A percentile compares a stretch with the other conserved stretches of the same genome.
These are phyloP conservation scores for Papilionanthe hybrid DNA, from an alignment of 116 monocot genomes.

Conservation along the genomic window DNA sequence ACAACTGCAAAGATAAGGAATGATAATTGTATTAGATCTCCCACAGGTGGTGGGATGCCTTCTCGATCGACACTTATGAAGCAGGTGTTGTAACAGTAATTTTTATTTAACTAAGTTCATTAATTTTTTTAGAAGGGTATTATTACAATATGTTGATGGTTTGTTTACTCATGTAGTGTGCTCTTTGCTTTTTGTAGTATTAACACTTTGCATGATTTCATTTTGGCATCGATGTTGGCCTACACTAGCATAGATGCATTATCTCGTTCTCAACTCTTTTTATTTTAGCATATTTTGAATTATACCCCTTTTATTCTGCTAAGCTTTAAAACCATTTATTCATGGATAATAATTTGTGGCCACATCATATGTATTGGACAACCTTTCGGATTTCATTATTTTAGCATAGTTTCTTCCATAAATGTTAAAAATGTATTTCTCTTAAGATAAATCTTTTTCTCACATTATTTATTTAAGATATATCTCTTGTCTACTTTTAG, in stretches of 20 bases:
- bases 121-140: too few species aligned
- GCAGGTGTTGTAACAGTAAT: too few species aligned
- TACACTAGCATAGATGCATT: not conserved
- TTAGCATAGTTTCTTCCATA: not conserved
- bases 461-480: not conserved
- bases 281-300: not conserved
- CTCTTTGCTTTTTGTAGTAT: not conserved
- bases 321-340: not conserved
- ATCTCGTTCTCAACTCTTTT: not conserved
- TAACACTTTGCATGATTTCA: not conserved
- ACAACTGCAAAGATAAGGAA: too few species aligned
- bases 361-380: not conserved
- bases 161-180: not conserved
- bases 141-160: too few species aligned
- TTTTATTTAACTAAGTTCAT: too few species aligned
- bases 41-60: too few species aligned
- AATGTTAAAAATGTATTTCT: not conserved
- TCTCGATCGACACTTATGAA: too few species aligned
- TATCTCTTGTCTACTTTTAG: constrained; percentile 21
- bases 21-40: too few species aligned
- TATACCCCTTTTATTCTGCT: not conserved
- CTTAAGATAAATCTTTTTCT: not conserved
- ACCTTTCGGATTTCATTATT: not conserved
- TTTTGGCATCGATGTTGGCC: not conserved
- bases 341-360: not conserved